Base-by-base conservation (phyloP, 345 rosid species). In the Camelina sativa region DNA sequence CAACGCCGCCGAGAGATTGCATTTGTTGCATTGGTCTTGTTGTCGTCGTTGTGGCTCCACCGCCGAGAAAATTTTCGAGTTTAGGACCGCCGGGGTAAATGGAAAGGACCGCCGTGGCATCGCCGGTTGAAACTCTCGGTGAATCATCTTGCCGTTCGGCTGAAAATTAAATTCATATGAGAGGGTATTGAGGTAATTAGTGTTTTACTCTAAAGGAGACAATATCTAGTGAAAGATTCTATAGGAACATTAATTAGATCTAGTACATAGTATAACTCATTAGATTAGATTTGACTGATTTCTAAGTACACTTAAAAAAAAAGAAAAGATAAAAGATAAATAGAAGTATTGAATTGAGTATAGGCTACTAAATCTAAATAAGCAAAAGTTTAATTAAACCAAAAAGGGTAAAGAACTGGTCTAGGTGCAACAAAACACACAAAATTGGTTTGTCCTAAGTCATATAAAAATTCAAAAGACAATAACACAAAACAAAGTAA, bases 51-150 rank as follows among this genome's bases (percentile, higher is more conserved):
- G 72, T 20, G 44, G 54, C 23, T 17, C 62, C 61, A 0, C 84
- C 84, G 54, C 93, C 95, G 13, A 89, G 92, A 74, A 91, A 91
- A 52, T 89, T 88, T 72, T 86, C 93, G 3, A 91, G 86, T 72
- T 93, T 86, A 0, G 96, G 93, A 13, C 88, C 88, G 4, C 80
- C 83, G 6, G 83, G 76, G 77, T 82, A 87, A n/a, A 78, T 71
- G 9, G 89, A 88, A 5, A 85, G 84, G 78, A 69, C 82, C 46
- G 84, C 75, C 55, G 82, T 34, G 3, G 65, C 66, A 25, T 61
- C 81, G 78, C 70, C 80, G 56, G 77, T 68, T 7, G 79, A 54
- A 47, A 56, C 41, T 48, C 69, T 62, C 16, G 67, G 65, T 32
- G 64, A 84, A 2, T 52, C 84, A 59, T 80, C 81, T 56, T 64